These are phyloP conservation scores for Eimeria falciformis DNA, from an alignment of 169 alveolate species.

Conservation along the genomic window DNA sequence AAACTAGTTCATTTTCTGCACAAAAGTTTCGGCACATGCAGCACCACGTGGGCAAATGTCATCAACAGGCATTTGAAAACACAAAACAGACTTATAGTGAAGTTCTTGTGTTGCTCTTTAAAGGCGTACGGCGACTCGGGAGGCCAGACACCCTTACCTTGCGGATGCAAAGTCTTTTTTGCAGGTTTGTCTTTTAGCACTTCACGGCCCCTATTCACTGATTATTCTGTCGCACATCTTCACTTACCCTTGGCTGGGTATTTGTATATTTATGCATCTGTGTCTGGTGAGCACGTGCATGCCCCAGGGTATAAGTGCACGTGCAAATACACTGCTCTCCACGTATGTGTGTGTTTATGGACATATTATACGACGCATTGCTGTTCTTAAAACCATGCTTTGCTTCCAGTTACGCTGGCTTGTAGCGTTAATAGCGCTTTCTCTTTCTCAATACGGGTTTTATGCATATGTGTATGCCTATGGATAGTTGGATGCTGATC, in stretches of 20 bases:
- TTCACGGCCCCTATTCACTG: background rate
- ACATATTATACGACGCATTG: too few species aligned
- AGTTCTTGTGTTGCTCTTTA: background rate
- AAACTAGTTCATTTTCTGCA: too few species aligned
- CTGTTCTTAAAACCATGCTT: too few species aligned
- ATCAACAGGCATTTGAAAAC: too few species aligned
- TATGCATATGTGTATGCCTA: background rate
- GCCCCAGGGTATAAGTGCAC: too few species aligned
- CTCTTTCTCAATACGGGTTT: background rate
- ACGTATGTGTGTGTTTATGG: background rate
- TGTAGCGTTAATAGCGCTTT: background rate
- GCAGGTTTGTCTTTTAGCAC: conserved; percentile 22
- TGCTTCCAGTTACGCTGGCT: too few species aligned
- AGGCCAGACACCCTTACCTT: conserved; percentile 42
- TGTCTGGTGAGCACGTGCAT: too few species aligned
- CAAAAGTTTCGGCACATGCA: too few species aligned
- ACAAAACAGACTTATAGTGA: background rate
- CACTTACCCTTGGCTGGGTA: background rate
- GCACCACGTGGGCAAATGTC: too few species aligned
- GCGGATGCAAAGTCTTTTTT: conserved; percentile 22
- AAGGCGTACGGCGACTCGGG: conserved; percentile 60
- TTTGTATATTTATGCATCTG: background rate
- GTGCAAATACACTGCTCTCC: too few species aligned
- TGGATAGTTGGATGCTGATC: background rate
- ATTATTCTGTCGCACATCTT: background rate